Percentiles rank a stretch among this genome's conserved stretches.
Conservation (phyloP, 148 eudicot genomes). For the Beta vulgaris region DNA sequence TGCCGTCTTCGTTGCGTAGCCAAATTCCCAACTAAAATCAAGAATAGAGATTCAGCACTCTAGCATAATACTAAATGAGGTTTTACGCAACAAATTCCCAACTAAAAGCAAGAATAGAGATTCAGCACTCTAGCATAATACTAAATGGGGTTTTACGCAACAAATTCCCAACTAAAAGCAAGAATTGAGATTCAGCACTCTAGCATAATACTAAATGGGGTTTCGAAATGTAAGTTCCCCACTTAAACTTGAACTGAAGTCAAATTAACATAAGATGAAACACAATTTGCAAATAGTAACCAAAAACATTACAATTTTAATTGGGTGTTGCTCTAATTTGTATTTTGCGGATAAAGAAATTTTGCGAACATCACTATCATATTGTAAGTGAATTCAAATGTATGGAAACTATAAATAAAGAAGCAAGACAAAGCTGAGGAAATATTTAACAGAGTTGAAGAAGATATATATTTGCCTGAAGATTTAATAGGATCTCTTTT, state of each 20-base stretch:
- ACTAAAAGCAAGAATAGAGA: constrained; percentile 36
- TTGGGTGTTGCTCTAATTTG: neutral
- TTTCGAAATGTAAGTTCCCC: too few species aligned
- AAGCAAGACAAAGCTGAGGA: neutral
- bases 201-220: neutral
- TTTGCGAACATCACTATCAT: neutral
- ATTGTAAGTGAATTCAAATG: neutral
- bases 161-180: constrained; percentile 62
- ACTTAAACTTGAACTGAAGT: neutral
- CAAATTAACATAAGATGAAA: neutral
- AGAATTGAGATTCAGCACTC: constrained; percentile 1
- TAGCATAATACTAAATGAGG: neutral
- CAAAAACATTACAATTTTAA: neutral
- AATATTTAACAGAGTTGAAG: neutral
- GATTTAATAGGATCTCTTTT: constrained; percentile 71
- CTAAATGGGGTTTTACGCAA: neutral
- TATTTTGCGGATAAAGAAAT: neutral
- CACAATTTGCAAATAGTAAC: too few species aligned
- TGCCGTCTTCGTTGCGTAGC: constrained; percentile 74
- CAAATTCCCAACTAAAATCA: constrained; percentile 62
- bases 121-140: constrained; percentile 3
- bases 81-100: constrained; percentile 50
- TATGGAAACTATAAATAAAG: neutral
- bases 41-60: constrained; percentile 1
- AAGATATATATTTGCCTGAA: constrained; percentile 42